These are phyloP conservation scores for Trichoderma sp. DNA, from an alignment of 2,329 filamentous ascomycete species.

Conservation along the genomic window DNA sequence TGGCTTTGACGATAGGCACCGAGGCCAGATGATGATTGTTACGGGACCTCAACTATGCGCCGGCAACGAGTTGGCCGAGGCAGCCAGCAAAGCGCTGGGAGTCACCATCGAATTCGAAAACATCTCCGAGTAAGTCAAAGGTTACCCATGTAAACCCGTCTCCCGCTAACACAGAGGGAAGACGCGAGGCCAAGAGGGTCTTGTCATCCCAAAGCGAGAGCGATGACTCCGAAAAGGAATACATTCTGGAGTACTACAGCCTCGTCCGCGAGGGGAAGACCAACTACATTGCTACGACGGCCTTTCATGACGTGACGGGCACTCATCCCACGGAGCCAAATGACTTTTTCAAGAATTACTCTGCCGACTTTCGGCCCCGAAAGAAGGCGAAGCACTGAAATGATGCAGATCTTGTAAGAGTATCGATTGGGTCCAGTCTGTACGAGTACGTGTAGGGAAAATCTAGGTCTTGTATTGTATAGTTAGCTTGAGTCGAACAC, in stretches of 20 bases:
- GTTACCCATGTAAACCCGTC: no score
- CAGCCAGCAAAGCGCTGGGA: slow-evolving; percentile 49
- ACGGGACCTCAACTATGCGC: slow-evolving; percentile 50
- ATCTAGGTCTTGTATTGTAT: no score
- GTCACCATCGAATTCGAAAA: slow-evolving; percentile 37
- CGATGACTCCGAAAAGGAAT: slow-evolving; percentile 48
- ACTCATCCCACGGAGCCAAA: slow-evolving; percentile 49
- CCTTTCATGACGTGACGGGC: slow-evolving; percentile 54
- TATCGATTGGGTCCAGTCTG: no score
- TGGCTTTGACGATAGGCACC: slow-evolving; percentile 53
- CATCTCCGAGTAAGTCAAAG: slow-evolving; percentile 30
- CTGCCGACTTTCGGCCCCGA: slow-evolving; percentile 31
- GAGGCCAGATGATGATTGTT: slow-evolving; percentile 55
- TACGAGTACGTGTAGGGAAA: no score
- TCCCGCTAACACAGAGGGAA: not conserved
- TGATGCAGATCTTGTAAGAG: no score
- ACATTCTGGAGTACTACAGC: slow-evolving; percentile 56
- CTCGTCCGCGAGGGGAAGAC: slow-evolving; percentile 56
- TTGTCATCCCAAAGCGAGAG: slow-evolving; percentile 27
- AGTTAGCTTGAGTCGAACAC: no score
- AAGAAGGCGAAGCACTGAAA: slow-evolving; percentile 30
- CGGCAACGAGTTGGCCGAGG: slow-evolving; percentile 50
- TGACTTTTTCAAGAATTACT: slow-evolving; percentile 54
- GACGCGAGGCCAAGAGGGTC: slow-evolving; percentile 29
- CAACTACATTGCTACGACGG: slow-evolving; percentile 55